Conservation (phyloP, 1,139 yeast genomes). For the Yamadazyma dushanensis region DNA sequence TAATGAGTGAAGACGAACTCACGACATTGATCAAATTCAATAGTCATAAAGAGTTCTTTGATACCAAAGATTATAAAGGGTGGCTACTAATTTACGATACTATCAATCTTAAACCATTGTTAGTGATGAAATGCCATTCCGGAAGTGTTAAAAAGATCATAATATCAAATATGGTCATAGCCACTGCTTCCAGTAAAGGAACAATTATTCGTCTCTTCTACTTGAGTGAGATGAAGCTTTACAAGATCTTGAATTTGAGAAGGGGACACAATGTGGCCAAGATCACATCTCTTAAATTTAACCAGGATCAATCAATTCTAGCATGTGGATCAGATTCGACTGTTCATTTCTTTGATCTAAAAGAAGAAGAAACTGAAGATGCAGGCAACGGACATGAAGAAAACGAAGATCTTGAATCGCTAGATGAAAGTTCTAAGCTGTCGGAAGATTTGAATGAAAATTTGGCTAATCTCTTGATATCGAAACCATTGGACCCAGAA, state of each 20-base stretch:
- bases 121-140: constrained; percentile 60
- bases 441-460: constrained; percentile 46
- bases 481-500: constrained; percentile 21
- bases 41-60: constrained; percentile 8
- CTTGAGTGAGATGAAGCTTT: constrained; percentile 20
- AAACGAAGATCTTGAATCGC: constrained; percentile 3
- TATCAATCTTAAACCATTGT: constrained; percentile 51
- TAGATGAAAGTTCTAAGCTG: constrained; percentile 18
- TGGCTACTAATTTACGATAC: constrained; percentile 62
- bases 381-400: constrained; percentile 6
- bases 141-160: constrained; percentile 48
- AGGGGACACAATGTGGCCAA: constrained; percentile 66
- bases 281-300: constrained; percentile 58
- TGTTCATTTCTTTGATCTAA: constrained; percentile 60
- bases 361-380: constrained; percentile 14
- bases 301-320: constrained; percentile 47
- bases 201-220: constrained; percentile 62
- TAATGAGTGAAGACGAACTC: constrained; percentile 21
- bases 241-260: constrained; percentile 54
- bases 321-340: constrained; percentile 72
- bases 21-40: constrained; percentile 14
- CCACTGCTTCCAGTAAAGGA: constrained; percentile 72
- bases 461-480: constrained; percentile 40
- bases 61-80: constrained; percentile 27
- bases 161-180: constrained; percentile 50